phyloP scores from a whole-genome alignment of 352 stramenopile genomes.

The Achlya hypogyna region DNA sequence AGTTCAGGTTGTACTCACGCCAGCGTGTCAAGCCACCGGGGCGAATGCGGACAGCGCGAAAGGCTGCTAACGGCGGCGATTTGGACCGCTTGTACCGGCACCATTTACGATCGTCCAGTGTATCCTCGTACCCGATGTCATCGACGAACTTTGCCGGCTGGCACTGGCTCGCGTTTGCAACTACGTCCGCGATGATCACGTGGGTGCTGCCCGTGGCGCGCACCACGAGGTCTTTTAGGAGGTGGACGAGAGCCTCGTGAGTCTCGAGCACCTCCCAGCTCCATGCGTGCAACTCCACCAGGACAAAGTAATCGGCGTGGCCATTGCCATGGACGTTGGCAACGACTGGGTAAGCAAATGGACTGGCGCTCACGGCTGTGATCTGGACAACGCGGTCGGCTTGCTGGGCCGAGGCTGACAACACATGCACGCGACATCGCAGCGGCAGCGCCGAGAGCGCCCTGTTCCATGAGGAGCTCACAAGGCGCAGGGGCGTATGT shows the following conservation, averaged over 20 bases:
- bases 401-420: background rate
- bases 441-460: background rate
- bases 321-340: background rate
- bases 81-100: background rate
- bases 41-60: background rate
- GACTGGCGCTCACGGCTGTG: background rate
- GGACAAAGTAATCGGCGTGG: constrained; percentile 1
- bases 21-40: background rate
- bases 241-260: background rate
- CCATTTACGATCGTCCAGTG: background rate
- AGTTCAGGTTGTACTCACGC: background rate
- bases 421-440: background rate
- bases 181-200: background rate
- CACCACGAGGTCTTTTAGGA: background rate
- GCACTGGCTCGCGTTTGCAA: constrained; percentile 1
- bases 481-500: background rate
- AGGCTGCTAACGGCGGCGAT: background rate
- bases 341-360: background rate
- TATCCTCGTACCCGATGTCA: background rate
- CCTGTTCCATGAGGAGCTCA: background rate
- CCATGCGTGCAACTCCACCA: background rate
- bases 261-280: background rate
- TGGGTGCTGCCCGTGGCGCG: background rate
- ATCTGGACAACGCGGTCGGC: background rate
- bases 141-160: background rate